Evolutionary conservation across 148 eudicot genomes (phyloP).

Genomic region (Suaeda aralocaspica): DNA sequence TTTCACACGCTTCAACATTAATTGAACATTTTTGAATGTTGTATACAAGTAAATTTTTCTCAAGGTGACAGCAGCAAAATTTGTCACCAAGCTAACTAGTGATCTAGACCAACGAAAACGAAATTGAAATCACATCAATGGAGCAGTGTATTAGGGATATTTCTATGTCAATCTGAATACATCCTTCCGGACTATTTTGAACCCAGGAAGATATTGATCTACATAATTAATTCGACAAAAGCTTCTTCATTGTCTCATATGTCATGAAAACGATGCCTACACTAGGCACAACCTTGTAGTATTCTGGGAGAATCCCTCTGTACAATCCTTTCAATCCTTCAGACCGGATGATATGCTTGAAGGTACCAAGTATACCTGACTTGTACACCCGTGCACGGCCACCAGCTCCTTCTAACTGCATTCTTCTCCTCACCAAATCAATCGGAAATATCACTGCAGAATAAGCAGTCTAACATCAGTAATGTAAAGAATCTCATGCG

Average conservation of each 20-base stretch:
- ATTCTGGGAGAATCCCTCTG: slow-evolving; percentile 58
- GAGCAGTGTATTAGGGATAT: slow-evolving; percentile 3
- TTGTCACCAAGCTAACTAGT: slow-evolving; percentile 10
- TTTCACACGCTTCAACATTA: slow-evolving; percentile 7
- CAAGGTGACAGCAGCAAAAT: slow-evolving; percentile 10
- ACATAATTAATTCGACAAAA: slow-evolving; percentile 48
- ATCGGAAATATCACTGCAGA: slow-evolving; percentile 82
- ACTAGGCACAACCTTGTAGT: slow-evolving; percentile 54
- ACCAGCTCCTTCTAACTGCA: slow-evolving; percentile 98
- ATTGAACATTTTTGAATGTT: slow-evolving; percentile 16
- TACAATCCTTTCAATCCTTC: slow-evolving; percentile 41
- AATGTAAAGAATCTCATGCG: not conserved
- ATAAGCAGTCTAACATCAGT: slow-evolving; percentile 9
- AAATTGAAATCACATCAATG: slow-evolving; percentile 22
- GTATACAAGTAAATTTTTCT: slow-evolving; percentile 24
- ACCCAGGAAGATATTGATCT: slow-evolving; percentile 22
- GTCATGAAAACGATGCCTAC: slow-evolving; percentile 57
- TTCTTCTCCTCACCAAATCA: slow-evolving; percentile 90
- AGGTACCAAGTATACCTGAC: slow-evolving; percentile 63
- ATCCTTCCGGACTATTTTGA: not conserved
- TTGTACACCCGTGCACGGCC: slow-evolving; percentile 76
- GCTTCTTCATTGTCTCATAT: slow-evolving; percentile 58
- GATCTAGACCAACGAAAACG: slow-evolving; percentile 10
- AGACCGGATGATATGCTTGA: slow-evolving; percentile 34
- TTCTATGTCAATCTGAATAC: slow-evolving; percentile 20